Evolutionary conservation across 768 basidiomycete genomes (phyloP).

Genomic region (Kondoa subrosea): DNA sequence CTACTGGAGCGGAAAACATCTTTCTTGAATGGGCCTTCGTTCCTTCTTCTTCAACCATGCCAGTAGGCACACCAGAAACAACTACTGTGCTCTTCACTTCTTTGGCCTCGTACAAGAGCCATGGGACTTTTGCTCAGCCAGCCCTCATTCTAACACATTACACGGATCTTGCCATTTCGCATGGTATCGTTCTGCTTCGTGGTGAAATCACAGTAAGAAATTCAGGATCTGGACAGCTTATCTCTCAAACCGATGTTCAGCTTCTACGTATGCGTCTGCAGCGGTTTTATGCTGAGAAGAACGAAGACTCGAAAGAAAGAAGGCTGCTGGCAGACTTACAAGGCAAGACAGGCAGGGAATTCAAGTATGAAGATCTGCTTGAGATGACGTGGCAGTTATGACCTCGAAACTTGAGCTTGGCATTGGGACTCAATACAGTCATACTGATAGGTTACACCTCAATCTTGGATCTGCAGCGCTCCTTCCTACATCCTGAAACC

Average conservation of each 20-base stretch:
- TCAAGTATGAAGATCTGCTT: no score
- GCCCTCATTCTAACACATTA: conserved; percentile 81
- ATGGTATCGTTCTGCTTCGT: conserved; percentile 65
- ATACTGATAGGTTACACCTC: no score
- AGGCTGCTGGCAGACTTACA: no score
- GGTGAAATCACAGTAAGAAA: conserved; percentile 73
- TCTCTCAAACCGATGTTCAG: conserved; percentile 52
- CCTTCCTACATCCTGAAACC: no score
- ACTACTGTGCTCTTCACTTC: conserved; percentile 84
- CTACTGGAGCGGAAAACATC: conserved; percentile 29
- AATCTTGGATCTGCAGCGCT: no score
- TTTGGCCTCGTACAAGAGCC: conserved; percentile 77
- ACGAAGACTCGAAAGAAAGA: no score
- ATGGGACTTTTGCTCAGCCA: conserved; percentile 69
- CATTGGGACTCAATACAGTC: no score
- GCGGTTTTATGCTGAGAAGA: conserved; percentile 57
- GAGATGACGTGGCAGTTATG: no score
- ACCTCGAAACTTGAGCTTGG: no score
- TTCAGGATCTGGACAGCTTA: conserved; percentile 26
- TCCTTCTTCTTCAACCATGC: no score
- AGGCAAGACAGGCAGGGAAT: no score
- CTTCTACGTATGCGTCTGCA: conserved; percentile 62
- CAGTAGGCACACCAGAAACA: no score
- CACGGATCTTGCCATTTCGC: conserved; percentile 63
- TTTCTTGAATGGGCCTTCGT: conserved; percentile 62